Evolutionary conservation across 1,139 yeast species (phyloP).

Genomic region (Blastobotrys petasosporus): DNA sequence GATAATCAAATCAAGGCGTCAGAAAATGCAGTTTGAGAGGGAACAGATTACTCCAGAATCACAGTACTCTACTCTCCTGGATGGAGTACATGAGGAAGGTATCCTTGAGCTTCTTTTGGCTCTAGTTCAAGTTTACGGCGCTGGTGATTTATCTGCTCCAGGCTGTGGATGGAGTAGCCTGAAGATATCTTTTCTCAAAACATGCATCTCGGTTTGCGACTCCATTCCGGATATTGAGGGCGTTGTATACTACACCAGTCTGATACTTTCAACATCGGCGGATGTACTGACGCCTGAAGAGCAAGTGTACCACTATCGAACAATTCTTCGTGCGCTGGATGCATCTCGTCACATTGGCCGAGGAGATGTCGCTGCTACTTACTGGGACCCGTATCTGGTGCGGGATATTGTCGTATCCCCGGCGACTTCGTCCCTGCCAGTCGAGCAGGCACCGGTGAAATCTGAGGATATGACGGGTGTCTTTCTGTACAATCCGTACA

Average conservation of each 20-base stretch:
- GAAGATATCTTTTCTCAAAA: conserved; percentile 51
- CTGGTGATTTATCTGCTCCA: conserved; percentile 26
- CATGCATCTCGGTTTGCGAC: conserved; percentile 52
- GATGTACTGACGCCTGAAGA: conserved; percentile 48
- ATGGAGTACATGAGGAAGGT: conserved; percentile 20
- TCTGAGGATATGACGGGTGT: conserved; percentile 17
- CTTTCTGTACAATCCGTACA: conserved; percentile 41
- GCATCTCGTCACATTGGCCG: conserved; percentile 27
- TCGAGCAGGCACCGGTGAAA: conserved; percentile 4
- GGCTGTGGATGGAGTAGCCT: conserved; percentile 50
- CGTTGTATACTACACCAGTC: conserved; percentile 44
- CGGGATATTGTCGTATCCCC: conserved; percentile 41
- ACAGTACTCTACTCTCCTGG: conserved; percentile 13
- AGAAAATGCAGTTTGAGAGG: conserved; percentile 11
- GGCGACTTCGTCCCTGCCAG: conserved; percentile 17
- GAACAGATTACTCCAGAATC: conserved; percentile 5
- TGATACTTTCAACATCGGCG: conserved; percentile 49
- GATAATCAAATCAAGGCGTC: conserved; percentile 12
- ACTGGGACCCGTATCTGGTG: conserved; percentile 70
- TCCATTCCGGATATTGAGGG: conserved; percentile 44
- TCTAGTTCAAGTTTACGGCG: conserved; percentile 29
- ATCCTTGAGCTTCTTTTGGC: conserved; percentile 28
- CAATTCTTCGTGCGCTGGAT: conserved; percentile 29
- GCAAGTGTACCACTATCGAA: conserved; percentile 36
- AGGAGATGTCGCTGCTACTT: conserved; percentile 34